phyloP scores from a whole-genome alignment of 2,329 filamentous ascomycete species.

The Tolypocladium ophioglossoides region DNA sequence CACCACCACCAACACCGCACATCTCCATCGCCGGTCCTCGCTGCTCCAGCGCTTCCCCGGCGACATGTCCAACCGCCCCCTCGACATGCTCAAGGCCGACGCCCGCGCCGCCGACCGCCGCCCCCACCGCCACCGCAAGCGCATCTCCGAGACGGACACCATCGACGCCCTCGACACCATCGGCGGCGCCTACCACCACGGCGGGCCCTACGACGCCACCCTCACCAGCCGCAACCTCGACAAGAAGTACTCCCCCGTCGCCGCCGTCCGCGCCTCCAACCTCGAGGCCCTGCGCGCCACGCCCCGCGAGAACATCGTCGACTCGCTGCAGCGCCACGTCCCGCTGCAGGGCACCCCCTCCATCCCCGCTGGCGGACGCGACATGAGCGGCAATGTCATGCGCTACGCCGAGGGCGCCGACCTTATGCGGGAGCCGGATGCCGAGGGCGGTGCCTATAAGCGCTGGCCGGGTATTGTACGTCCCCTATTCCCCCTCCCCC shows the following conservation, averaged over 20 bases:
- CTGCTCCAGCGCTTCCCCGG: slow-evolving; percentile 42
- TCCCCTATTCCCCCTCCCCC: slow-evolving; percentile 9
- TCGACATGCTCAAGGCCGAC: slow-evolving; percentile 56
- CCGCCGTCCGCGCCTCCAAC: slow-evolving; percentile 64
- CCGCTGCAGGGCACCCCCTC: slow-evolving; percentile 72
- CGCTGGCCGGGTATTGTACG: slow-evolving; percentile 64
- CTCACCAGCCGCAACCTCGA: slow-evolving; percentile 62
- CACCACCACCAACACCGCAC: too few species aligned
- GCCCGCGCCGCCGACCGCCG: slow-evolving; percentile 56
- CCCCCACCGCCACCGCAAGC: slow-evolving; percentile 56
- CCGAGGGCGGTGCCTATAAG: slow-evolving; percentile 64
- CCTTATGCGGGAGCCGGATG: slow-evolving; percentile 64
- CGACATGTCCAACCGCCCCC: slow-evolving; percentile 53
- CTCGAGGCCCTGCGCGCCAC: slow-evolving; percentile 71
- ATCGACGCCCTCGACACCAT: slow-evolving; percentile 74
- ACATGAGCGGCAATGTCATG: slow-evolving; percentile 60
- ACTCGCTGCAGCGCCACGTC: slow-evolving; percentile 61
- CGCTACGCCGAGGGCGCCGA: slow-evolving; percentile 79
- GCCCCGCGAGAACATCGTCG: slow-evolving; percentile 63
- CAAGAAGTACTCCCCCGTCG: slow-evolving; percentile 56
- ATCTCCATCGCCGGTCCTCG: slow-evolving; percentile 9
- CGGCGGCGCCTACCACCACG: slow-evolving; percentile 69
- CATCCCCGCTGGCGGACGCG: slow-evolving; percentile 62
- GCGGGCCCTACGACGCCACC: slow-evolving; percentile 81
- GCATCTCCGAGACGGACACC: slow-evolving; percentile 58